phyloP scores from a whole-genome alignment of 2,329 filamentous ascomycete genomes.

The Trichoderma polysporum region DNA sequence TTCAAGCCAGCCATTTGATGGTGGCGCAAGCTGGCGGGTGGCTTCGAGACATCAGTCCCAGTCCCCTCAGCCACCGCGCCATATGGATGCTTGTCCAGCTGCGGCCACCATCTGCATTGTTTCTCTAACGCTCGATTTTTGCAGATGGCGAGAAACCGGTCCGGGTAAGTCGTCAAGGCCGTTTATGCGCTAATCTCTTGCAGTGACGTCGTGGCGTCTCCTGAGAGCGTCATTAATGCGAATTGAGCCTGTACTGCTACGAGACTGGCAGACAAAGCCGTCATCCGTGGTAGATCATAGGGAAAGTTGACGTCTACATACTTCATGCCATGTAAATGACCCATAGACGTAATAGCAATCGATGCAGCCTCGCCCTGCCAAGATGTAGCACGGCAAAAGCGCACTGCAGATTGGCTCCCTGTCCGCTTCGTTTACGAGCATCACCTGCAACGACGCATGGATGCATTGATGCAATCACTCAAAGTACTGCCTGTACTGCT shows the following conservation, averaged over 20 bases:
- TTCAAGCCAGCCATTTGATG: not conserved
- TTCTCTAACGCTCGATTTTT: not conserved
- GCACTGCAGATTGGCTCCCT: not conserved
- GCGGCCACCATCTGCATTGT: not conserved
- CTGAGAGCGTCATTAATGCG: not conserved
- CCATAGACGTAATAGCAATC: not conserved
- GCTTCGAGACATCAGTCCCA: not conserved
- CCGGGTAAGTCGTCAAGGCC: not conserved
- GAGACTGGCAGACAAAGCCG: not conserved
- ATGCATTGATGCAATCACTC: no score
- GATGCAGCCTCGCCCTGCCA: not conserved
- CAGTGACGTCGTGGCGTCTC: slow-evolving; percentile 5
- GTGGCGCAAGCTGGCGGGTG: not conserved
- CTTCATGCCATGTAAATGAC: not conserved
- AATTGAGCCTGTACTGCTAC: not conserved
- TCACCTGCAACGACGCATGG: not conserved
- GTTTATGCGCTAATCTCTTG: not conserved
- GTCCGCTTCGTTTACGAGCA: not conserved
- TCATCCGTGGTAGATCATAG: not conserved
- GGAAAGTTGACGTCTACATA: not conserved
- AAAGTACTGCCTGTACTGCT: no score
- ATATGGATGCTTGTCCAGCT: not conserved
- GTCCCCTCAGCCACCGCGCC: not conserved
- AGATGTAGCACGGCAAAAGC: not conserved
- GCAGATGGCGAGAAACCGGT: not conserved